Evolutionary conservation across 805 yeast genomes (phyloP).

Genomic region (Metschnikowia peoriensis): DNA sequence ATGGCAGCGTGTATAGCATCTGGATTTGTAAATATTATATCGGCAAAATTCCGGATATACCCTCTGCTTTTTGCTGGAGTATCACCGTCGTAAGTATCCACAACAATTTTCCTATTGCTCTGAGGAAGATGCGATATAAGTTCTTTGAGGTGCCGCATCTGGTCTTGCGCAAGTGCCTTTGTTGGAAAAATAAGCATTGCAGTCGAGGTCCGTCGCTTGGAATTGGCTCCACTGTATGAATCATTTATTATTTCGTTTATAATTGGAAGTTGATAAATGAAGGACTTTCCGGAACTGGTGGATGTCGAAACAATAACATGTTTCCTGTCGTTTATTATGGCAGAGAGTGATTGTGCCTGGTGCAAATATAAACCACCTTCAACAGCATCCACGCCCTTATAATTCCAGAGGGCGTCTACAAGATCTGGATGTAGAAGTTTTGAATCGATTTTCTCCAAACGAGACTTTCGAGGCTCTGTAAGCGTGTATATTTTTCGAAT

Average conservation of each 20-base stretch:
- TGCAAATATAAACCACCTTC: constrained; percentile 64
- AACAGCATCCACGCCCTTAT: constrained; percentile 41
- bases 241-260: constrained; percentile 45
- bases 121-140: constrained; percentile 50
- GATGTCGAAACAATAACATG: constrained; percentile 90
- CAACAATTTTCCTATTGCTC: constrained; percentile 43
- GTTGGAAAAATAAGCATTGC: constrained; percentile 94
- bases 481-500: constrained; percentile 52
- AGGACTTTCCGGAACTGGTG: constrained; percentile 93
- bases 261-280: constrained; percentile 88
- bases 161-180: constrained; percentile 97
- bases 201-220: constrained; percentile 40
- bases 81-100: constrained; percentile 93
- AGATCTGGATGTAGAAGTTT: constrained; percentile 47
- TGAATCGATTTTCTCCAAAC: constrained; percentile 41
- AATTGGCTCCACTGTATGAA: constrained; percentile 33
- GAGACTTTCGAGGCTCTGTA: constrained; percentile 45
- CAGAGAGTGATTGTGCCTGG: constrained; percentile 74
- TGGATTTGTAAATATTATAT: constrained; percentile 90
- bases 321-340: constrained; percentile 46
- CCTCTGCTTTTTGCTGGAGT: constrained; percentile 60
- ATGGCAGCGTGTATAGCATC: constrained; percentile 88
- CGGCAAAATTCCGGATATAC: constrained; percentile 58
- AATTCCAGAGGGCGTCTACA: constrained; percentile 46
- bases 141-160: constrained; percentile 71